Conservation (phyloP, 164 flowering plant species). For the Dillenia suffruticosa region DNA sequence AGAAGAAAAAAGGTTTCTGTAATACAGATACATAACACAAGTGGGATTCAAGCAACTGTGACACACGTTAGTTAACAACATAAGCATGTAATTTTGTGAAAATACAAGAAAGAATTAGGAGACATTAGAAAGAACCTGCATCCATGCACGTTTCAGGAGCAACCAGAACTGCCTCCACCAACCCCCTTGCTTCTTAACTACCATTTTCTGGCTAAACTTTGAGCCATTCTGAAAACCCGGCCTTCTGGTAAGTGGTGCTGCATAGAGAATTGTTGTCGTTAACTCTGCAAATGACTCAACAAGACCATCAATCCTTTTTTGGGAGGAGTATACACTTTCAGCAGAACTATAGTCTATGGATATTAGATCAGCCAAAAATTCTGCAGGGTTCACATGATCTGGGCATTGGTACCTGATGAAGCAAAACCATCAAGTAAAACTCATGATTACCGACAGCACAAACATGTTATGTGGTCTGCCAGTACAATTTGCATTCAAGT, state of each 20-base stretch:
- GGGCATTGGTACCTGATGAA: slow-evolving; percentile 75
- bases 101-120: not conserved
- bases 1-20: too few relatives aligned
- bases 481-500: too few relatives aligned
- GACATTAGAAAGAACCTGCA: slow-evolving; percentile 60
- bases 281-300: slow-evolving; percentile 67
- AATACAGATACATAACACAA: not conserved
- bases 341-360: slow-evolving; percentile 88
- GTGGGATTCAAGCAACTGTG: too few relatives aligned
- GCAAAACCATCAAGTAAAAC: too few relatives aligned
- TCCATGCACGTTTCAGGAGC: slow-evolving; percentile 96
- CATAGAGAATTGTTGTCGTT: slow-evolving; percentile 48
- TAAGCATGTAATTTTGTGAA: not conserved
- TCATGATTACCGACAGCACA: too few relatives aligned
- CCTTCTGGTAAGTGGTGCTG: slow-evolving; percentile 41
- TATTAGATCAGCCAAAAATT: slow-evolving; percentile 96
- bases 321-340: slow-evolving; percentile 72
- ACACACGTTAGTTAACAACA: too few relatives aligned
- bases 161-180: slow-evolving; percentile 93
- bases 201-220: slow-evolving; percentile 25
- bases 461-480: too few relatives aligned
- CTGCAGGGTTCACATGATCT: slow-evolving; percentile 95
- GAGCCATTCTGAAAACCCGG: slow-evolving; percentile 14
- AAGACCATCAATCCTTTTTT: slow-evolving; percentile 79
- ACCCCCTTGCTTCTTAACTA: slow-evolving; percentile 43